These are phyloP conservation scores for Lasiosphaeria ovina DNA, from an alignment of 495 filamentous ascomycete genomes.

Conservation along the genomic window DNA sequence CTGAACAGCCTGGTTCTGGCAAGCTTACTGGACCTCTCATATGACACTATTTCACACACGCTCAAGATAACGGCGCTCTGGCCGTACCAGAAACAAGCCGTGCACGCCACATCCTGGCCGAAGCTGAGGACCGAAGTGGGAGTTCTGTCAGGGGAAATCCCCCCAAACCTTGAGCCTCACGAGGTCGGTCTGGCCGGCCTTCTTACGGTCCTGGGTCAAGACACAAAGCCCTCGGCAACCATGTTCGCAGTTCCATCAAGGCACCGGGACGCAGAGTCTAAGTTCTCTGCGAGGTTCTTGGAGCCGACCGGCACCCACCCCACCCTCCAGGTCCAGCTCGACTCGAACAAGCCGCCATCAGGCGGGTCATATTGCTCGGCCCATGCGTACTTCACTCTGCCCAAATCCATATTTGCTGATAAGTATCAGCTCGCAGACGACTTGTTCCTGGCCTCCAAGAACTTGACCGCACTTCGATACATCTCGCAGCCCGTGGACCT, in stretches of 20 bases:
- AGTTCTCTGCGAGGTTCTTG: constrained; percentile 55
- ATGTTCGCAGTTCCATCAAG: constrained; percentile 89
- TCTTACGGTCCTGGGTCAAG: constrained; percentile 74
- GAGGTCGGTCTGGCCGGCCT: constrained; percentile 77
- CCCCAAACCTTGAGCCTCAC: constrained; percentile 58
- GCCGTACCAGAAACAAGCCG: constrained; percentile 43
- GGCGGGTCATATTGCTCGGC: constrained; percentile 58
- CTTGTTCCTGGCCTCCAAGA: constrained; percentile 59
- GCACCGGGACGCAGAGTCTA: constrained; percentile 59
- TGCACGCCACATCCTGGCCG: constrained; percentile 35
- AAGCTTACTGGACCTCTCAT: constrained; percentile 73
- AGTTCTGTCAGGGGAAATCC: constrained; percentile 66
- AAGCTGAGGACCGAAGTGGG: constrained; percentile 68
- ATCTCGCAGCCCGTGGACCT: constrained; percentile 83
- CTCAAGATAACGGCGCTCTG: constrained; percentile 62
- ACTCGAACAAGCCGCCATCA: constrained; percentile 38
- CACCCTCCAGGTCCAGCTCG: constrained; percentile 61
- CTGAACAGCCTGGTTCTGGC: constrained; percentile 42
- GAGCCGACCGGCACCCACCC: constrained; percentile 85
- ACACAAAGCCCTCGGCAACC: constrained; percentile 62
- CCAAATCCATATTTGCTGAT: constrained; percentile 80
- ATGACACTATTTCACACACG: constrained; percentile 66
- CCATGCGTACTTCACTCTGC: constrained; percentile 83
- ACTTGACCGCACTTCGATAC: constrained; percentile 64
- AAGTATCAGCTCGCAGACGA: constrained; percentile 59